Evolutionary conservation across 129 eudicot species (phyloP).

Genomic region (Tanacetum coccineum): DNA sequence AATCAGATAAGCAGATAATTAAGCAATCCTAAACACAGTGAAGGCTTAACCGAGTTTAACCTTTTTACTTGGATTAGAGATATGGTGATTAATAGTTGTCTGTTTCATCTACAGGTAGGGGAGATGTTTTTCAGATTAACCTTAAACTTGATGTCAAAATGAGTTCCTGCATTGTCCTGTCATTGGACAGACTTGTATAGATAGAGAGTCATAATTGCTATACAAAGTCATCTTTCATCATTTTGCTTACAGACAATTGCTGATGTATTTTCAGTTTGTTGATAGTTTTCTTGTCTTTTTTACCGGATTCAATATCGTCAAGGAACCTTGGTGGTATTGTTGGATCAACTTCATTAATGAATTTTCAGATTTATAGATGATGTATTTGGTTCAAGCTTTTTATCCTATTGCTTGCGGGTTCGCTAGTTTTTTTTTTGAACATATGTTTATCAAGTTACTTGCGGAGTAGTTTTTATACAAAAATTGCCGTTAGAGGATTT

Average conservation of each 20-base stretch:
- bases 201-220: conserved; percentile 23
- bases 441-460: too few species aligned
- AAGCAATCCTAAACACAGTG: background rate
- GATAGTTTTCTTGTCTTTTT: conserved; percentile 20
- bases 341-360: conserved; percentile 22
- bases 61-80: background rate
- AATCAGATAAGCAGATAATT: too few species aligned
- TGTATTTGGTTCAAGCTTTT: conserved; percentile 18
- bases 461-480: too few species aligned
- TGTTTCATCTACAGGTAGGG: conserved; percentile 23
- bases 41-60: background rate
- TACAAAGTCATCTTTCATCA: conserved; percentile 26
- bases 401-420: background rate
- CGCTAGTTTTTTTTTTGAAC: too few species aligned
- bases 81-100: background rate
- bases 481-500: background rate
- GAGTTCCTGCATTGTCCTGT: conserved; percentile 12
- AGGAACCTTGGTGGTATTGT: conserved; percentile 35
- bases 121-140: conserved; percentile 17
- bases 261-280: conserved; percentile 20
- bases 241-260: conserved; percentile 16
- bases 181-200: conserved; percentile 21
- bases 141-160: conserved; percentile 24
- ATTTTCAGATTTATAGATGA: conserved; percentile 16
- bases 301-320: conserved; percentile 14